Evolutionary conservation across 192 early-diverging fungal species (phyloP).

Genomic region (Gaertneriomyces semiglobifer): DNA sequence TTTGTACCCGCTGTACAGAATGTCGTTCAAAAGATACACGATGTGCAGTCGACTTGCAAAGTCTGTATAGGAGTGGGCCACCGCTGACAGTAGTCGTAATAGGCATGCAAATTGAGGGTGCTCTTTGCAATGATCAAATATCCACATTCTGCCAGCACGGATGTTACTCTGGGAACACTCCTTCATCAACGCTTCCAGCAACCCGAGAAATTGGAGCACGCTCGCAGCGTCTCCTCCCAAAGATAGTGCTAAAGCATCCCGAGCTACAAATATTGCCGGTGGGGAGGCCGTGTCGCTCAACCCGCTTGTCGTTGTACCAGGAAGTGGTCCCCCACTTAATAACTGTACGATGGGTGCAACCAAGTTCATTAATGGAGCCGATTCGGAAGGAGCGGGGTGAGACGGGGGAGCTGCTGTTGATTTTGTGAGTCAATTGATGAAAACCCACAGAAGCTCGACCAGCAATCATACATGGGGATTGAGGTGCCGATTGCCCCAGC

Average conservation of each 20-base stretch:
- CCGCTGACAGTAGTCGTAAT: background rate
- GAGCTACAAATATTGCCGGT: background rate
- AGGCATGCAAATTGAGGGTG: background rate
- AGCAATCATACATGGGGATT: too few species aligned
- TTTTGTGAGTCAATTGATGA: too few species aligned
- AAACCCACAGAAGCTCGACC: too few species aligned
- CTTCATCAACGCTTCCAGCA: constrained; percentile 2
- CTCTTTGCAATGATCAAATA: background rate
- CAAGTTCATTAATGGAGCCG: too few species aligned
- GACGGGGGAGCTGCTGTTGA: too few species aligned
- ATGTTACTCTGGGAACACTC: constrained; percentile 4
- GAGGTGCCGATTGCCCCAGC: too few species aligned
- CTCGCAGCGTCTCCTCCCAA: background rate
- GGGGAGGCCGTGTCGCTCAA: too few species aligned
- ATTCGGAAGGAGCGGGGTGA: too few species aligned
- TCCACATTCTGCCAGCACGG: background rate
- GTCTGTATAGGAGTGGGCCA: background rate
- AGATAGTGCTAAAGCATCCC: constrained; percentile 1
- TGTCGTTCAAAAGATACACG: constrained; percentile 1
- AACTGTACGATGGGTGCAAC: too few species aligned
- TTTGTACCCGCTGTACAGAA: background rate
- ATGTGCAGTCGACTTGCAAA: constrained; percentile 2
- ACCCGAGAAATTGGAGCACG: background rate
- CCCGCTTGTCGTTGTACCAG: too few species aligned
- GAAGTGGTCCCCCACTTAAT: too few species aligned